These are phyloP conservation scores for Vigna angularis DNA, from an alignment of 306 rosid genomes.

Conservation along the genomic window DNA sequence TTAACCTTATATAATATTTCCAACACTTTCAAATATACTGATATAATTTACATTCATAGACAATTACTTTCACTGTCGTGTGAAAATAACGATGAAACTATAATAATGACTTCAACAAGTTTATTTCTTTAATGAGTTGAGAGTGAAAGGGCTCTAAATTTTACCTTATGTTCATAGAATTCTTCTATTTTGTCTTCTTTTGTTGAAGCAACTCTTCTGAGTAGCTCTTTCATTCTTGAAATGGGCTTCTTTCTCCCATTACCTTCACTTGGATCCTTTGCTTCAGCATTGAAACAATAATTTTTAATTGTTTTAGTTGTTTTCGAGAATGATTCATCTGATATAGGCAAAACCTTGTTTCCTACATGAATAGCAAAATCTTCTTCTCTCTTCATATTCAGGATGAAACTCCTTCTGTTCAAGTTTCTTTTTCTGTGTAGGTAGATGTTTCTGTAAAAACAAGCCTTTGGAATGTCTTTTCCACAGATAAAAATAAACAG, in stretches of 20 bases:
- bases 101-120: no score
- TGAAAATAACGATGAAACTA: no score
- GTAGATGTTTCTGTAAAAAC: slow-evolving; percentile 53
- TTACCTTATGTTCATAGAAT: slow-evolving; percentile 61
- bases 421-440: slow-evolving; percentile 49
- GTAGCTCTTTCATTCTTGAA: slow-evolving; percentile 77
- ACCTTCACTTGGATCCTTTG: slow-evolving; percentile 47
- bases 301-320: slow-evolving; percentile 30
- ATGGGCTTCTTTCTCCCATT: slow-evolving; percentile 43
- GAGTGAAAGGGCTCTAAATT: background rate
- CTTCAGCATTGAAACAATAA: slow-evolving; percentile 37
- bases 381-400: slow-evolving; percentile 70
- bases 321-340: slow-evolving; percentile 50
- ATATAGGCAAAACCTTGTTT: slow-evolving; percentile 66
- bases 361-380: slow-evolving; percentile 50
- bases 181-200: slow-evolving; percentile 66
- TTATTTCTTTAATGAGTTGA: background rate
- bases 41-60: no score
- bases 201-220: slow-evolving; percentile 68
- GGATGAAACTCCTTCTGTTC: slow-evolving; percentile 35
- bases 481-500: slow-evolving; percentile 48
- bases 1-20: no score
- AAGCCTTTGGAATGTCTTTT: slow-evolving; percentile 57
- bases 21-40: no score
- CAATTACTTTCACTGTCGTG: no score